Base-by-base conservation (phyloP, 352 stramenopile genomes). In the Saprolegnia diclina region DNA sequence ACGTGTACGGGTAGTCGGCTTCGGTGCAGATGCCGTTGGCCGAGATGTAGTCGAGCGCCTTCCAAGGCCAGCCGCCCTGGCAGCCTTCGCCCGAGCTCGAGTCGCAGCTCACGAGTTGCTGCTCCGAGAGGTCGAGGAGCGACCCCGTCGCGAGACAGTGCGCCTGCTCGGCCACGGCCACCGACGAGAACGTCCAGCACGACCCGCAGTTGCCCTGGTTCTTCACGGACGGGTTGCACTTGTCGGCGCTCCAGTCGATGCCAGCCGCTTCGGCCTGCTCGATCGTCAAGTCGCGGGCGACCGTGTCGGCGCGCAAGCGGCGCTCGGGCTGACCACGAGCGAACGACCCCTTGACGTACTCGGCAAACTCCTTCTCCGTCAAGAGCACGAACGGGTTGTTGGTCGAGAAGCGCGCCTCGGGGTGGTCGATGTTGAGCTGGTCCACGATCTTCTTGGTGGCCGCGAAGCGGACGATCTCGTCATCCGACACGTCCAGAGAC, bases 101-200 rank as follows among this genome's bases (percentile, higher is more conserved):
- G 59, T 95, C 87, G 72, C 91, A 97, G 74, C 92, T 84, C 52
- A 97, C 79, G 38, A 97, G 81, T 68, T 97, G 80, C 79, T 98
- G 92, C 72, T 97, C 92, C 26, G 81, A 95, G 26, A 98, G 77
- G 54, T 77, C 76, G 4, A 88, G 65, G 3, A 97, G 79, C 54
- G 80, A 65, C 21, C 79, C 80, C 48, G 73, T 95, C 42, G 88
- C 80, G 44, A 97, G 73, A 71, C 82, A 95, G 72, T 94, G 84
- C 44, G 84, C 85, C 24, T 87, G 90, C 78, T 98, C 94, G 71
- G 97, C 89, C 10, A 85, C 76, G 50, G 90, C 94, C 21, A 89
- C 96, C 11, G 92, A 89, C 1, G 88, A 95, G 79, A 98, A 98
- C 6, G 89, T 85, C 91, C 93, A 98, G 76, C 93, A 98, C 19